These are phyloP conservation scores for Pholiota adiposa DNA, from an alignment of 1,284 basidiomycete genomes.

Conservation along the genomic window DNA sequence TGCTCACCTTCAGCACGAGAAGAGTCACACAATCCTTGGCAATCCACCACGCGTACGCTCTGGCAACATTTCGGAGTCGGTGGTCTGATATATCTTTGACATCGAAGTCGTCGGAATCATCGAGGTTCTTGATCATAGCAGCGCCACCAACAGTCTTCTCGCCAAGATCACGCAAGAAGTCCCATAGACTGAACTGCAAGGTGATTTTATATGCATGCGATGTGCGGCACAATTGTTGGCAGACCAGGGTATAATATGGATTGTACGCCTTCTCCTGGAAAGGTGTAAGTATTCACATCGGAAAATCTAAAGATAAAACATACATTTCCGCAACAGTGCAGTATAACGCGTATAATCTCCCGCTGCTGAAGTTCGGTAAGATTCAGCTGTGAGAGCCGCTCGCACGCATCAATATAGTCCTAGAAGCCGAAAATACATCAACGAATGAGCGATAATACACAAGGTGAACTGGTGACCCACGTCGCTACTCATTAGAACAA, in stretches of 20 bases:
- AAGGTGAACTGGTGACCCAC: constrained; percentile 48
- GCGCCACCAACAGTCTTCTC: constrained; percentile 84
- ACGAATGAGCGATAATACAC: neutral
- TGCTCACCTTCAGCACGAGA: constrained; percentile 79
- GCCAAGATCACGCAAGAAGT: constrained; percentile 92
- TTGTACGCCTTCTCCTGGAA: constrained; percentile 89
- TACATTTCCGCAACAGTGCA: constrained; percentile 95
- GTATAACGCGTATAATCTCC: constrained; percentile 89
- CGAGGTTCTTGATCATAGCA: constrained; percentile 71
- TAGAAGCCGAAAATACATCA: constrained; percentile 30
- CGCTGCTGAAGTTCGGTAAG: constrained; percentile 92
- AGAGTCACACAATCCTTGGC: constrained; percentile 52
- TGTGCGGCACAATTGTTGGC: constrained; percentile 71
- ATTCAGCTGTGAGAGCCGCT: constrained; percentile 81
- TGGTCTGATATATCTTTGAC: constrained; percentile 62
- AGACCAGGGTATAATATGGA: constrained; percentile 93
- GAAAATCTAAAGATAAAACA: constrained; percentile 28
- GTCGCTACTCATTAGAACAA: constrained; percentile 93
- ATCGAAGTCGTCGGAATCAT: constrained; percentile 53
- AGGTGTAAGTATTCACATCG: neutral
- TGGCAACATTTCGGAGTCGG: constrained; percentile 66
- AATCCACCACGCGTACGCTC: constrained; percentile 62
- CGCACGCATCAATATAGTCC: constrained; percentile 95
- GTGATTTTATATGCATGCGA: constrained; percentile 90
- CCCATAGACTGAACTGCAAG: constrained; percentile 96